Evolutionary conservation across 73 alveolate genomes (phyloP), one percentile per base, ranked within the genome.

Genomic region (Urostyla sp.): DNA sequence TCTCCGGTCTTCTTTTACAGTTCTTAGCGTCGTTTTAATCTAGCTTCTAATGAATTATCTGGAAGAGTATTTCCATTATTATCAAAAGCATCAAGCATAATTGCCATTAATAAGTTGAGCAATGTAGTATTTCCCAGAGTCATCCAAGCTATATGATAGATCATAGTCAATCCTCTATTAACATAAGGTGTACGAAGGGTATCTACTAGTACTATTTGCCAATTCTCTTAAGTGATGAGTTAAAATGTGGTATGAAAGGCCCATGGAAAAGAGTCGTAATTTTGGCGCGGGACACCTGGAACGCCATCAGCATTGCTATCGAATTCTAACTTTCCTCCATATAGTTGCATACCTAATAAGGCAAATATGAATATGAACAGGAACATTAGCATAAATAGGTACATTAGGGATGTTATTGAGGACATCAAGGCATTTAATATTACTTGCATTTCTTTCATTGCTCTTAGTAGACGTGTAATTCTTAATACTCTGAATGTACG

Each of bases 401-500:
- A 93, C 40, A 92, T 72, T 34, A 95, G 88, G 38, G 94, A 87
- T 44, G 81, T 87, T 51, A 94, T 79, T 44, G 98, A 92, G 58
- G 93, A 85, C 7, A 94, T 67, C n/a, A 97, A 78, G 0, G 96
- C 96, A 61, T 89, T 87, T 32, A 97, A 87, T 43, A 96, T 87
- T 46, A 90, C 88, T 67, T 96, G 92, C 98, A 97, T 95, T 24
- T 95, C 76, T 66, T 90, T 77, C 34, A 94, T 53, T 28, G 95
- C 87, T 92, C 98, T 97, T 50, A 96, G 81, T 15, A 96, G 80
- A 75, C 96, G 86, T 3, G 99, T 94, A 7, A 97, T 92, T 82
- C 99, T 90, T 43, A 97, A 89, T 11, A 97, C 98, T 84, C 99
- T 91, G 46, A 96, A 92, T 36, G 98, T 93, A 72, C 99, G 91